Evolutionary conservation across 148 eudicot genomes (phyloP), one percentile per base, ranked within the genome.

Genomic region (Drosera capensis): DNA sequence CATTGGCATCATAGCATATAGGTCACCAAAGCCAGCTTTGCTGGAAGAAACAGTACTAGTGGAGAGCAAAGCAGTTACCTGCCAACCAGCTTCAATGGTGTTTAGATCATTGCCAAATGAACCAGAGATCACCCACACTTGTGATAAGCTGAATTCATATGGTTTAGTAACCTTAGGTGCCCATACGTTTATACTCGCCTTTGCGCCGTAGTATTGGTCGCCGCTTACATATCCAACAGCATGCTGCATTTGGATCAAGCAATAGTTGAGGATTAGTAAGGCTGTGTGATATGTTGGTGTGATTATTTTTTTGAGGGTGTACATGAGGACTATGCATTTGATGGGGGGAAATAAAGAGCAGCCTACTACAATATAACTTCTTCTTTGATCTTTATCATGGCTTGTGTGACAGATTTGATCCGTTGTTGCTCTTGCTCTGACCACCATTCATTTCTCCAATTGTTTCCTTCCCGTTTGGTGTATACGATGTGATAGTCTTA

Each of bases 1-100:
- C n/a, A n/a, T n/a, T n/a, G n/a, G n/a, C n/a, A n/a, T n/a, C n/a
- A n/a, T n/a, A n/a, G n/a, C n/a, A n/a, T n/a, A n/a, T n/a, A n/a
- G n/a, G n/a, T n/a, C n/a, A n/a, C n/a, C n/a, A n/a, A n/a, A 28
- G 31, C 31, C 9, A 28, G 31, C 25, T 16, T 5, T 47, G 2
- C 20, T 13, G 26, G 20, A 13, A 31, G 40, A 15, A 25, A 46
- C 8, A 7, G 3, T 22, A 36, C 7, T 6, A 24, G 24, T 20
- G 23, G n/a, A 0, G 8, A 66, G 40, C 23, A 17, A 45, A 17
- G 2, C 14, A 68, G 50, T 14, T 79, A 49, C 97, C 97, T 90
- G 97, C 95, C 97, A 90, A 40, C 97, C 97, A 59, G 92, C 97
- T 80, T 90, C 97, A 60, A 88, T 84, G 60, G 97, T 84, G 71